A percentile compares a stretch with the other conserved stretches of the same genome.
phyloP scores from a whole-genome alignment of 768 basidiomycete genomes.

The Pleurotus giganteus region DNA sequence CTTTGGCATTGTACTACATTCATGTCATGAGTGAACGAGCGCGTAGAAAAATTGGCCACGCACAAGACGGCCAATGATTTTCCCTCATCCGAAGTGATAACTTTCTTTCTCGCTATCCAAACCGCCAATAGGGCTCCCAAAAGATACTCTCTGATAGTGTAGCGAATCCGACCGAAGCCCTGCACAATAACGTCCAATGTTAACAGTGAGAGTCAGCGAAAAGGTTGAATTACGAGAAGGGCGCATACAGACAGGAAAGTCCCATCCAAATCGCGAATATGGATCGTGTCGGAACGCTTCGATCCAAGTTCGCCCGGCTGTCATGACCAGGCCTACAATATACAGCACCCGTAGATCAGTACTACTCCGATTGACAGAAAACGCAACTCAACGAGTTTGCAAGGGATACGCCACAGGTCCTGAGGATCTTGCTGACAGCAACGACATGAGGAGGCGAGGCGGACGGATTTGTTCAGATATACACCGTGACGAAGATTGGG shows the following conservation, averaged over 20 bases:
- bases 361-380: neutral
- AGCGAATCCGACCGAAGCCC: neutral
- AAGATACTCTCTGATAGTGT: slow-evolving; percentile 1
- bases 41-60: neutral
- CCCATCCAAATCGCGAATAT: slow-evolving; percentile 1
- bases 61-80: neutral
- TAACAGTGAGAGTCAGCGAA: neutral
- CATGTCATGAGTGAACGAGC: neutral
- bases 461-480: no score
- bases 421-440: no score
- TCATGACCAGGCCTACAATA: slow-evolving; percentile 1
- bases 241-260: neutral
- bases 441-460: no score
- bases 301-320: slow-evolving; percentile 7
- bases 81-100: slow-evolving; percentile 2
- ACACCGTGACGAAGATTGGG: no score
- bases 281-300: neutral
- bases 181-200: neutral
- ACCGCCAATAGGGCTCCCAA: neutral
- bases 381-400: neutral
- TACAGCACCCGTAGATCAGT: neutral
- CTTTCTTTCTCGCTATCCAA: slow-evolving; percentile 7
- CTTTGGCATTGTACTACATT: neutral
- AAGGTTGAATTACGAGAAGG: neutral
- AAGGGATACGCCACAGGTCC: neutral